These are phyloP conservation scores for Sparassis latifolia DNA, from an alignment of 1,284 basidiomycete genomes.

Conservation along the genomic window DNA sequence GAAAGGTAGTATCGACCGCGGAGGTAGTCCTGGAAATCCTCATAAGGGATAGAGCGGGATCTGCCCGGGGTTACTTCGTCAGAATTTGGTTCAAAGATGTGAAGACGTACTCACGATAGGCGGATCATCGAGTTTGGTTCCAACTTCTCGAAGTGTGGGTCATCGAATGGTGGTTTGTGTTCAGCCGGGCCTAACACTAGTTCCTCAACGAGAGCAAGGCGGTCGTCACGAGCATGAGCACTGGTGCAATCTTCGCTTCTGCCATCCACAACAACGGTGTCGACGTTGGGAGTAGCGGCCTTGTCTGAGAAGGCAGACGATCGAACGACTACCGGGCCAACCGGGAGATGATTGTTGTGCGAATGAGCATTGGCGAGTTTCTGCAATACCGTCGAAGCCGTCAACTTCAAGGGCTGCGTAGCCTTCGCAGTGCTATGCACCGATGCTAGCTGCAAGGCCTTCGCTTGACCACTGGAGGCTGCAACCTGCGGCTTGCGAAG, in stretches of 20 bases:
- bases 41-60: conserved; percentile 68
- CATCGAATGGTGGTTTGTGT: conserved; percentile 56
- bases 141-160: conserved; percentile 66
- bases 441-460: background rate
- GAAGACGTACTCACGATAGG: conserved; percentile 47
- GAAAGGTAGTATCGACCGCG: conserved; percentile 81
- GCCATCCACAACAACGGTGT: background rate
- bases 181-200: conserved; percentile 72
- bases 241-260: background rate
- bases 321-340: conserved; percentile 22
- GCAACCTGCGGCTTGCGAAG: background rate
- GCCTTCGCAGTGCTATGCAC: conserved; percentile 1
- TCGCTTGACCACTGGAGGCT: background rate
- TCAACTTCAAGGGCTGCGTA: conserved; percentile 15
- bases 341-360: conserved; percentile 14
- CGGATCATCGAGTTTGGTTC: conserved; percentile 89
- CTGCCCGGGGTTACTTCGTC: conserved; percentile 31
- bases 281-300: conserved; percentile 3
- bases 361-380: conserved; percentile 36
- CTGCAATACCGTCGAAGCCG: conserved; percentile 41
- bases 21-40: conserved; percentile 78
- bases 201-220: conserved; percentile 68
- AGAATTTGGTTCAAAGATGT: background rate
- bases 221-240: conserved; percentile 48
- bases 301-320: conserved; percentile 40